These are phyloP conservation scores for Galerina marginata DNA, from an alignment of 768 basidiomycete genomes.

Conservation along the genomic window DNA sequence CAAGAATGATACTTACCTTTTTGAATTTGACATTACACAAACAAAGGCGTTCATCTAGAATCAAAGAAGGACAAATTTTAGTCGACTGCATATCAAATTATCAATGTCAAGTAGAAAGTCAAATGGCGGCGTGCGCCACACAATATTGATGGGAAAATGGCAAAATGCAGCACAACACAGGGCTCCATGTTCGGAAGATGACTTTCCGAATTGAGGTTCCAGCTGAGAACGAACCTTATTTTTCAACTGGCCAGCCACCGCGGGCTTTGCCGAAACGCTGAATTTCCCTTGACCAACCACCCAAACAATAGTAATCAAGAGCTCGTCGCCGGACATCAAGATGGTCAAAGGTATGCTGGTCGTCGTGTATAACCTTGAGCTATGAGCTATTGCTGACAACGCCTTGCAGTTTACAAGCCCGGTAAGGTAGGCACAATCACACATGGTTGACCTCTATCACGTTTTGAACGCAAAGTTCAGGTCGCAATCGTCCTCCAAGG, in stretches of 20 bases:
- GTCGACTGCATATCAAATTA: too few relatives aligned
- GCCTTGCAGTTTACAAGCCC: conserved; percentile 82
- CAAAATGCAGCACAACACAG: neutral
- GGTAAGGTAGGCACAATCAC: conserved; percentile 69
- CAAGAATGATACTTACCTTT: too few relatives aligned
- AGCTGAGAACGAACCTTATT: conserved; percentile 37
- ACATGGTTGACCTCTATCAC: neutral
- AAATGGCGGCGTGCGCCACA: neutral
- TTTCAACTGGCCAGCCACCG: conserved; percentile 47
- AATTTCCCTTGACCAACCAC: conserved; percentile 29
- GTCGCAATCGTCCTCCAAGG: conserved; percentile 98
- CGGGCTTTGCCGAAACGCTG: conserved; percentile 41
- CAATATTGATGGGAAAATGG: neutral
- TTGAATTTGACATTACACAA: too few relatives aligned
- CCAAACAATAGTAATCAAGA: conserved; percentile 45
- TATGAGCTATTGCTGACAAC: conserved; percentile 18
- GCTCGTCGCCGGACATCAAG: conserved; percentile 50
- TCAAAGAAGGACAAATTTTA: too few relatives aligned
- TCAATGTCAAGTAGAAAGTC: too few relatives aligned
- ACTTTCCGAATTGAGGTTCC: neutral
- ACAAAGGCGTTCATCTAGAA: too few relatives aligned
- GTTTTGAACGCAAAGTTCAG: conserved; percentile 39
- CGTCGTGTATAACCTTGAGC: conserved; percentile 8
- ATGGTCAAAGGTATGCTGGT: conserved; percentile 61
- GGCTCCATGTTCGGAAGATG: neutral